These are phyloP conservation scores for Suhomyces terraborum DNA, from an alignment of 1,139 yeast genomes.

Conservation along the genomic window DNA sequence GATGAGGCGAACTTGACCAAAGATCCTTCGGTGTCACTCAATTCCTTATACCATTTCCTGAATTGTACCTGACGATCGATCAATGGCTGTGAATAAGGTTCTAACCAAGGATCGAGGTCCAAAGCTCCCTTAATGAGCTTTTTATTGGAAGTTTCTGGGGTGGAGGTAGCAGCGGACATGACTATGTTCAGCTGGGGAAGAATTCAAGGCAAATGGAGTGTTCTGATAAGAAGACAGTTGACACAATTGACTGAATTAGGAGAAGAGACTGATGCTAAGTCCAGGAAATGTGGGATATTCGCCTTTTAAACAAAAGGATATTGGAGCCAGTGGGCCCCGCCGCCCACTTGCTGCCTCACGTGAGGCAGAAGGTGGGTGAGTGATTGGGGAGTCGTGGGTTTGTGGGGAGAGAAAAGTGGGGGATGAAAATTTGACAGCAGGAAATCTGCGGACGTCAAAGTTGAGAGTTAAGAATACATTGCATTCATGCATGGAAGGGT, in stretches of 20 bases:
- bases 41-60: constrained; percentile 47
- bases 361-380: constrained; percentile 3
- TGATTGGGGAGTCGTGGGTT: background rate
- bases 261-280: background rate
- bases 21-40: constrained; percentile 50
- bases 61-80: constrained; percentile 50
- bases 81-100: constrained; percentile 67
- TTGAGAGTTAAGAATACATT: background rate
- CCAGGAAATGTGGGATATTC: background rate
- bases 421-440: background rate
- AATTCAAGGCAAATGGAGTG: background rate
- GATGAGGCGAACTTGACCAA: constrained; percentile 55
- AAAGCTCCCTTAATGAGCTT: constrained; percentile 54
- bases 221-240: background rate
- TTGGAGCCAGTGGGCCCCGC: constrained; percentile 1
- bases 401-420: no score
- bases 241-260: background rate
- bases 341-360: constrained; percentile 10
- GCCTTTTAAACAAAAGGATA: background rate
- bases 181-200: background rate
- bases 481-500: background rate
- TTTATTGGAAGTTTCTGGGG: constrained; percentile 2
- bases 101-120: constrained; percentile 82
- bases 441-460: background rate
- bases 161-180: constrained; percentile 1